Percentiles rank a stretch among this genome's conserved stretches.
Conservation (phyloP, 2,329 filamentous ascomycete genomes). For the Malbranchea zuffiana region DNA sequence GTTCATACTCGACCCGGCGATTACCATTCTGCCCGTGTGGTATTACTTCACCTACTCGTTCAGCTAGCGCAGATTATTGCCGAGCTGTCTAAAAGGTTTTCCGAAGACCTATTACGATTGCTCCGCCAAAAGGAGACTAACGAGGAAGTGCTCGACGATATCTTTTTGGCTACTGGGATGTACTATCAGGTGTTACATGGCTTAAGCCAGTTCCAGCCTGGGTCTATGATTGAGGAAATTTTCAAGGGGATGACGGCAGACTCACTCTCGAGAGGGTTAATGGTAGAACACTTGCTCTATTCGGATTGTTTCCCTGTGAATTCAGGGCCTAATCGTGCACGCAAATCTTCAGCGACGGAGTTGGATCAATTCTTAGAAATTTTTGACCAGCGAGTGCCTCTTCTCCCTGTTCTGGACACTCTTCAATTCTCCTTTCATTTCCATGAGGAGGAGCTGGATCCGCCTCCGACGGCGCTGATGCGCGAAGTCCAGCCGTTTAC, state of each 20-base stretch:
- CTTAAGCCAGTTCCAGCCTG: constrained; percentile 5
- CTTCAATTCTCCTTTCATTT: constrained; percentile 6
- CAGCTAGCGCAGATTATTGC: constrained; percentile 14
- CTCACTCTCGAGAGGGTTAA: not conserved
- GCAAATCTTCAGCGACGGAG: not conserved
- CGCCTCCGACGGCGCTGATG: constrained; percentile 2
- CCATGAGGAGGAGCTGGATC: not conserved
- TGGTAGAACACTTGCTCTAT: constrained; percentile 1
- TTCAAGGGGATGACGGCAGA: constrained; percentile 2
- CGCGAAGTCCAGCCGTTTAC: constrained; percentile 4
- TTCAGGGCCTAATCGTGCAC: not conserved
- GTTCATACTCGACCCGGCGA: constrained; percentile 12
- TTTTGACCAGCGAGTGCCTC: constrained; percentile 5
- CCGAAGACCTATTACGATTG: not conserved
- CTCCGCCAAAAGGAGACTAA: constrained; percentile 13
- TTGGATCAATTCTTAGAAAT: not conserved
- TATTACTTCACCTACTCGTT: constrained; percentile 15
- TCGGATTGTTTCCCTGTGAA: not conserved
- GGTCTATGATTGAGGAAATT: constrained; percentile 7
- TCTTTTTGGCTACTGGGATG: constrained; percentile 11
- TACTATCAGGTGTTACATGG: constrained; percentile 8
- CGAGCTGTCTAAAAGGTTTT: constrained; percentile 14
- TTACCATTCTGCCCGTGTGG: constrained; percentile 9
- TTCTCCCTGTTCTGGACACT: constrained; percentile 4
- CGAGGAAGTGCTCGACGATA: constrained; percentile 16